Evolutionary conservation across 2,329 filamentous ascomycete genomes (phyloP).

Genomic region (Fusarium staphyleae): DNA sequence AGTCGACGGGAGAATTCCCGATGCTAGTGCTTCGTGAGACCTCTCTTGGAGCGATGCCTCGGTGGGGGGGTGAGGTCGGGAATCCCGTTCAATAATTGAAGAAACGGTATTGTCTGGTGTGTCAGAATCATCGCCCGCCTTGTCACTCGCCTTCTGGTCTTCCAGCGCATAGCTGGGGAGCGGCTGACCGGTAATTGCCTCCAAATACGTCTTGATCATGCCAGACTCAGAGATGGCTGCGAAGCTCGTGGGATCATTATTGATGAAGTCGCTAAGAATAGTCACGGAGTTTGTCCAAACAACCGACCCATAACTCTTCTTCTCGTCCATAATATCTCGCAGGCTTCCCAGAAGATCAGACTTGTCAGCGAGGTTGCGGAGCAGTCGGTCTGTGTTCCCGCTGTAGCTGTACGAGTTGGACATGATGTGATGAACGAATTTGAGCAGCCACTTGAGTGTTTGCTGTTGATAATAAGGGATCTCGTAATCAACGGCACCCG

Average conservation of each 20-base stretch:
- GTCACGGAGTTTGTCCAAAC: conserved; percentile 96
- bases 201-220: conserved; percentile 83
- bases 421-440: conserved; percentile 97
- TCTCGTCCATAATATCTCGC: conserved; percentile 81
- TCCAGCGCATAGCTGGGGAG: conserved; percentile 47
- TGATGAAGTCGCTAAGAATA: conserved; percentile 94
- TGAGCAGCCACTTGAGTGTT: conserved; percentile 90
- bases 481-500: conserved; percentile 87
- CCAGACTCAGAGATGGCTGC: conserved; percentile 94
- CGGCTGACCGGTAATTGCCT: conserved; percentile 72
- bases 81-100: conserved; percentile 47
- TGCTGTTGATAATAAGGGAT: conserved; percentile 94
- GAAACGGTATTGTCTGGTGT: conserved; percentile 51
- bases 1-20: conserved; percentile 82
- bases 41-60: conserved; percentile 56
- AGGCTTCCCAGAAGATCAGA: conserved; percentile 82
- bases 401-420: conserved; percentile 72
- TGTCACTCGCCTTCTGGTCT: conserved; percentile 42
- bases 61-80: conserved; percentile 61
- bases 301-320: conserved; percentile 82
- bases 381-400: conserved; percentile 85
- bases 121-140: conserved; percentile 46
- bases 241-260: conserved; percentile 98
- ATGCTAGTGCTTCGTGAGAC: conserved; percentile 59
- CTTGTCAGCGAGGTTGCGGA: conserved; percentile 94